Conservation (phyloP, 1,284 basidiomycete genomes). For the Cutaneotrichosporon cutaneum region DNA sequence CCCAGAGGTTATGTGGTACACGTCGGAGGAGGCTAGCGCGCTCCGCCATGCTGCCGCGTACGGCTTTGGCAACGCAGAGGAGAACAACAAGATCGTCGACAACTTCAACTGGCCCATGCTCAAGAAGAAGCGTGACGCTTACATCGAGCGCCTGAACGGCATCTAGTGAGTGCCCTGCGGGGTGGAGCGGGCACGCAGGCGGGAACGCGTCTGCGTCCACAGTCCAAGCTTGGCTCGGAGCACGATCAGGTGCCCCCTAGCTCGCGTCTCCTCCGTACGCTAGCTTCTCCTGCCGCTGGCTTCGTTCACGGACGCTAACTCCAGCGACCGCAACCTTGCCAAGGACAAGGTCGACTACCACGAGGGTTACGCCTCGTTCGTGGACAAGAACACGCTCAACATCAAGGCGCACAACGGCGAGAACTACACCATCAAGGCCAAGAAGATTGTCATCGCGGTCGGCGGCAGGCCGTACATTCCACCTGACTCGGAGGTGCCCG, state of each 20-base stretch:
- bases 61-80: constrained; percentile 63
- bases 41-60: constrained; percentile 72
- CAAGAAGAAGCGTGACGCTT: constrained; percentile 92
- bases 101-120: constrained; percentile 87
- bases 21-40: constrained; percentile 86
- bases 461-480: constrained; percentile 84
- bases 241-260: too few relatives aligned
- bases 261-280: too few relatives aligned
- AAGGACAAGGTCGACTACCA: constrained; percentile 90
- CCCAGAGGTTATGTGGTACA: constrained; percentile 96
- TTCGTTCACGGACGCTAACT: constrained; percentile 11
- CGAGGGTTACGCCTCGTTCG: constrained; percentile 72
- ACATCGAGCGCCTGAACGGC: constrained; percentile 84
- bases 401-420: constrained; percentile 63
- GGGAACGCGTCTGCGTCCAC: too few relatives aligned
- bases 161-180: constrained; percentile 63
- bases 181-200: neutral
- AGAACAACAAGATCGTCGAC: constrained; percentile 55
- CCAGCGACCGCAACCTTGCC: constrained; percentile 70
- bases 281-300: too few relatives aligned
- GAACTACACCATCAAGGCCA: constrained; percentile 67
- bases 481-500: constrained; percentile 76
- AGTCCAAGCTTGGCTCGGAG: too few relatives aligned
- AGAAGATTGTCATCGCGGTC: constrained; percentile 78
- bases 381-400: constrained; percentile 65